Percentiles rank a stretch among this genome's conserved stretches.
These are phyloP conservation scores for Hemisphaericaspora xylofermentans DNA, from an alignment of 1,139 yeast genomes.

Conservation along the genomic window DNA sequence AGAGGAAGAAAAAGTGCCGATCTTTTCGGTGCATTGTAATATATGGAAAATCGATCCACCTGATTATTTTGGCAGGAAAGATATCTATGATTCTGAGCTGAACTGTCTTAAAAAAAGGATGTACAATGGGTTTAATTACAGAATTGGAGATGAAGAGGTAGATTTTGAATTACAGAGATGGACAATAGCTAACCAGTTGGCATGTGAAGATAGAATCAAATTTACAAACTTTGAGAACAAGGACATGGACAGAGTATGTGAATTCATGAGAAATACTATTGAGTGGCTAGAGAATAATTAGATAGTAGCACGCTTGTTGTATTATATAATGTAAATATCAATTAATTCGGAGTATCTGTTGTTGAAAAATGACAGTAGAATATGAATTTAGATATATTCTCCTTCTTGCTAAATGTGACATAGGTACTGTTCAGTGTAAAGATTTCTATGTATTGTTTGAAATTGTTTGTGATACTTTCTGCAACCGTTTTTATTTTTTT, in stretches of 20 bases:
- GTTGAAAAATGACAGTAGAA: too few relatives aligned
- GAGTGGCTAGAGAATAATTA: conserved; percentile 16
- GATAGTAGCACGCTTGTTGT: neutral
- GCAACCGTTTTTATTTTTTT: too few relatives aligned
- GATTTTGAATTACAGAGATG: conserved; percentile 31
- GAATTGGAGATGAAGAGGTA: conserved; percentile 5
- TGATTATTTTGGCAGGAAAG: conserved; percentile 18
- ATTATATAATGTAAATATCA: too few relatives aligned
- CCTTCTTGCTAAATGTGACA: too few relatives aligned
- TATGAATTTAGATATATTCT: too few relatives aligned
- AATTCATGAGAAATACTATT: conserved; percentile 23
- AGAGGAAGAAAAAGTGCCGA: conserved; percentile 16
- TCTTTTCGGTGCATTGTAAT: conserved; percentile 36
- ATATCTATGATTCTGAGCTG: neutral
- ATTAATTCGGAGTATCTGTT: neutral
- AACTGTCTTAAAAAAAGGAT: conserved; percentile 1
- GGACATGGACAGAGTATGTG: conserved; percentile 17
- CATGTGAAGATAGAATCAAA: conserved; percentile 22
- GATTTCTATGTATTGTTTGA: too few relatives aligned
- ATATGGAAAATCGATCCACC: conserved; percentile 37
- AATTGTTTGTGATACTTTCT: too few relatives aligned
- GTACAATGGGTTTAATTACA: conserved; percentile 2
- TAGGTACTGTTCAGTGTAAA: too few relatives aligned
- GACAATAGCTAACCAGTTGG: conserved; percentile 21
- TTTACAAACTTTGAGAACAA: conserved; percentile 22